Conservation (phyloP, 164 flowering plant species). For the Tetracentron sinense region DNA sequence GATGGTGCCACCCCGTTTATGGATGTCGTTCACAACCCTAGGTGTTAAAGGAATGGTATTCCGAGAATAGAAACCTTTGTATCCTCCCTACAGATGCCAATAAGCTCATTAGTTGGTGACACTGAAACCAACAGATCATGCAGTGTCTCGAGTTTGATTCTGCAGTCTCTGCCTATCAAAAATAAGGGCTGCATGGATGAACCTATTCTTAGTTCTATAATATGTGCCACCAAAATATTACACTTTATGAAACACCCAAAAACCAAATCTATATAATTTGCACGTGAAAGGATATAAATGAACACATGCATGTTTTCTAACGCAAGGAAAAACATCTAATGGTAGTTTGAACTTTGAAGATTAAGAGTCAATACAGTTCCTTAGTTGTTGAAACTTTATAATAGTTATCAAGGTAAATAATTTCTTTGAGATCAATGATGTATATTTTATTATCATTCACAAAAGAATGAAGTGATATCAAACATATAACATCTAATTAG, state of each 20-base stretch:
- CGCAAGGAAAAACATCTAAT: not conserved
- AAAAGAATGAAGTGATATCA: no score
- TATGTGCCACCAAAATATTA: not conserved
- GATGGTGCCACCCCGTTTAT: constrained; percentile 86
- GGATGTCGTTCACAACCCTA: constrained; percentile 71
- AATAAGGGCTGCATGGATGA: not conserved
- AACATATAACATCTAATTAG: no score
- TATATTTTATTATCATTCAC: no score
- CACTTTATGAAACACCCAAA: not conserved
- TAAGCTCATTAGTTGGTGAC: constrained; percentile 1
- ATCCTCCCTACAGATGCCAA: constrained; percentile 56
- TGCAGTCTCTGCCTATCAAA: not conserved
- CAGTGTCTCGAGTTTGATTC: not conserved
- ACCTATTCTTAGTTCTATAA: not conserved
- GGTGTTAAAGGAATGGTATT: constrained; percentile 66
- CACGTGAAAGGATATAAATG: not conserved
- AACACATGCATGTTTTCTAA: not conserved
- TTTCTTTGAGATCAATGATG: no score
- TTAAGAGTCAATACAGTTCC: not conserved
- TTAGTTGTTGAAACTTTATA: no score
- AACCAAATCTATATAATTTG: not conserved
- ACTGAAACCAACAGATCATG: not conserved
- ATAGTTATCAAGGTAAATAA: no score
- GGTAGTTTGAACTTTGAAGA: no score
- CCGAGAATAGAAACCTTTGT: constrained; percentile 66